Evolutionary conservation across 768 basidiomycete species (phyloP).

Genomic region (Strobilomyces confusus): DNA sequence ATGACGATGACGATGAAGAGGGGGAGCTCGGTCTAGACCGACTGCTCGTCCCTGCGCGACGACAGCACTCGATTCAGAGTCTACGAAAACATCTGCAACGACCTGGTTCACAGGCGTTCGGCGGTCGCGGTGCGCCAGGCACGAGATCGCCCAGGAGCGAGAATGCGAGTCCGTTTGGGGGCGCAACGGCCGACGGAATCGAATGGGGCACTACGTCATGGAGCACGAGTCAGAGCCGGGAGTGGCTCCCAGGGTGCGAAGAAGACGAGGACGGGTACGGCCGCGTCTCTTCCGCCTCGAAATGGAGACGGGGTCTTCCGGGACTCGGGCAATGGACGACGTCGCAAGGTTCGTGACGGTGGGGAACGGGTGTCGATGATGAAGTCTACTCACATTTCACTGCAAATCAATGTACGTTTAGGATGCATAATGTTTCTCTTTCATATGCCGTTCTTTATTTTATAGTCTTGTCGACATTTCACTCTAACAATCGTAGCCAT

Average conservation of each 20-base stretch:
- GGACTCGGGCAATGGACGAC: constrained; percentile 30
- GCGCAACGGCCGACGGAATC: neutral
- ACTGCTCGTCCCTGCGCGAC: constrained; percentile 64
- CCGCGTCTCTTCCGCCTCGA: constrained; percentile 20
- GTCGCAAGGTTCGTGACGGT: constrained; percentile 12
- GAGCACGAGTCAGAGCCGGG: constrained; percentile 16
- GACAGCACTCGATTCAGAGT: constrained; percentile 72
- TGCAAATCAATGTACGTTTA: constrained; percentile 14
- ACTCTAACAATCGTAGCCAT: constrained; percentile 9
- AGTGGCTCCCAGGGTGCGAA: constrained; percentile 29
- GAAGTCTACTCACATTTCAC: constrained; percentile 4
- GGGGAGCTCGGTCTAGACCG: constrained; percentile 62
- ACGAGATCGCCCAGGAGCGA: constrained; percentile 17
- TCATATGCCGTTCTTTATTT: constrained; percentile 5
- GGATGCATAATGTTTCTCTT: constrained; percentile 7
- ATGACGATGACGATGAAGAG: constrained; percentile 45
- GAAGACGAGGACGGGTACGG: constrained; percentile 28
- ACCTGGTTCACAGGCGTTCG: constrained; percentile 3
- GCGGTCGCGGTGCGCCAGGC: constrained; percentile 11
- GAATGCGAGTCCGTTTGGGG: constrained; percentile 16
- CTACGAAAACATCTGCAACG: constrained; percentile 57
- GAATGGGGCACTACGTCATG: constrained; percentile 23
- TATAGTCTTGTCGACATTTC: constrained; percentile 2
- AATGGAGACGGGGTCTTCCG: constrained; percentile 32
- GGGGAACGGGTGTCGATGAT: neutral